Base-by-base conservation (phyloP, 164 flowering plant genomes). In the Chloranthus sessilifolius region DNA sequence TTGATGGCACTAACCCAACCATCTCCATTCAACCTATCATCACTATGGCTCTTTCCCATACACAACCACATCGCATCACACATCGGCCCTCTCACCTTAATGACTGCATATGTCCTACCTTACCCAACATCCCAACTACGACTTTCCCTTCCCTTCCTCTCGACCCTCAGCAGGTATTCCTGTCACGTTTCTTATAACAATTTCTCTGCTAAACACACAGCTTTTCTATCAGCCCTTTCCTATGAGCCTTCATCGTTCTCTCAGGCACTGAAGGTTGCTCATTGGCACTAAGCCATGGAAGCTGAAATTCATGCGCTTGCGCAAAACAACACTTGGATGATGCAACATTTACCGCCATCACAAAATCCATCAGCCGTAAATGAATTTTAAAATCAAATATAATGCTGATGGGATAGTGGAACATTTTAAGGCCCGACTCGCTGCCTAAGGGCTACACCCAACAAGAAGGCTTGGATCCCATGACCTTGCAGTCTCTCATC, bases 291-390 rank as follows among this genome's bases (percentile, higher is more conserved):
- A 33, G 36, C 36, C 7, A 33, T 33, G 36, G 12, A 7, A 33
- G 12, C 7, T 33, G 36, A 33, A 33, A 7, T 33, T 12, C 36
- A 12, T 7, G 36, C 36, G 8, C 36, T 33, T 7, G 36, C 7
- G 36, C 36, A 33, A 33, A 33, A 33, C 36, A 33, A 33, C 36
- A 33, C 36, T 33, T 33, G n/a, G n/a, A n/a, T n/a, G n/a, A n/a
- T n/a, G n/a, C n/a, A n/a, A n/a, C n/a, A n/a, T n/a, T n/a, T 33
- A 7, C 36, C 7, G 8, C 36, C 12, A 12, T 7, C 12, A 33
- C 7, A 12, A 33, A 33, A 12, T 7, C 36, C 36, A 33, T 33
- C 12, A 12, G 36, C 7, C 12, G 36, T 33, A 33, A 33, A 33
- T 33, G 36, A 33, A 12, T 33, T 33, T 7, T 12, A 33, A 33